Evolutionary conservation across 257 asterid genomes (phyloP).

Genomic region (Prunella vulgaris): DNA sequence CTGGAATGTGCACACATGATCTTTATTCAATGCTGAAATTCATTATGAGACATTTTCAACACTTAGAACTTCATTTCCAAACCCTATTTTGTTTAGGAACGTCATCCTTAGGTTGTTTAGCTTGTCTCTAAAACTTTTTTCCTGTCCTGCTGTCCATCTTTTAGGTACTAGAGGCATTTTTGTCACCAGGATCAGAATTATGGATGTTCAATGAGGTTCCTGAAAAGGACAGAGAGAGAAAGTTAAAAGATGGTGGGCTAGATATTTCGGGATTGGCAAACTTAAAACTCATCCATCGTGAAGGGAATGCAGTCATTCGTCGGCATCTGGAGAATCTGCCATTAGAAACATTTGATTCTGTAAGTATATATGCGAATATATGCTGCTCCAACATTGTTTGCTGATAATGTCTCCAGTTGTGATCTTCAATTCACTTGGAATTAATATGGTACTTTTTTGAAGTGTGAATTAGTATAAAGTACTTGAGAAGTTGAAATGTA

Average conservation of each 20-base stretch:
- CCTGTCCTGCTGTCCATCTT: conserved; percentile 15
- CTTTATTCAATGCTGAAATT: too few species aligned
- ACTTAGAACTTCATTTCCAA: not conserved
- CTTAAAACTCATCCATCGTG: conserved; percentile 80
- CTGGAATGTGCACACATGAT: too few species aligned
- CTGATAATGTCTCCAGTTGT: conserved; percentile 1
- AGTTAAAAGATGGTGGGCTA: conserved; percentile 90
- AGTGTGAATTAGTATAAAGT: not conserved
- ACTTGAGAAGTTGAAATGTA: not conserved
- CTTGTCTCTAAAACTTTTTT: conserved; percentile 8
- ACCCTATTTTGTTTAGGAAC: not conserved
- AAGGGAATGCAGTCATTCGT: conserved; percentile 91
- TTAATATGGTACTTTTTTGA: conserved; percentile 1
- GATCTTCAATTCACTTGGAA: not conserved
- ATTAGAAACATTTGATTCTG: conserved; percentile 94
- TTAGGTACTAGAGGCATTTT: conserved; percentile 84
- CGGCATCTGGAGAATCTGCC: conserved; percentile 94
- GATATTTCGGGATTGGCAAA: conserved; percentile 73
- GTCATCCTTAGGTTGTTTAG: not conserved
- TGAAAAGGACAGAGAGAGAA: conserved; percentile 69
- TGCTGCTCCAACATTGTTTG: conserved; percentile 17
- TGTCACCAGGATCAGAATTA: conserved; percentile 83
- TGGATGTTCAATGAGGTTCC: conserved; percentile 97
- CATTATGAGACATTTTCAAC: not conserved
- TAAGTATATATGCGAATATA: conserved; percentile 52